These are phyloP conservation scores for Candida ortonii DNA, from an alignment of 805 yeast species.

Conservation along the genomic window DNA sequence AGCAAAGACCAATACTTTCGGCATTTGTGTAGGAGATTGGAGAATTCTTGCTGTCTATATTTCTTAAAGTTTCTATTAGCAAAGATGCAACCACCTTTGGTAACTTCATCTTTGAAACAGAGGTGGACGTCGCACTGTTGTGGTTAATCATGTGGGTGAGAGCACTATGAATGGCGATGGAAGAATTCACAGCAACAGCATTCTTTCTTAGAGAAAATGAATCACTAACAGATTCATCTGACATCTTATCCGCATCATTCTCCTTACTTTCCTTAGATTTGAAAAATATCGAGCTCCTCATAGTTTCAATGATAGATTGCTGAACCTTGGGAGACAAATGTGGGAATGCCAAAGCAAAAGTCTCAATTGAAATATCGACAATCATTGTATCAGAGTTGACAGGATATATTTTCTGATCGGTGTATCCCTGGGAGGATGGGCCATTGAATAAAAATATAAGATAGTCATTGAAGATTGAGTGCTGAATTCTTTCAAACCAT, in stretches of 20 bases:
- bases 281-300: constrained; percentile 53
- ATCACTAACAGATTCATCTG: constrained; percentile 1
- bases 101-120: constrained; percentile 16
- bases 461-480: constrained; percentile 42
- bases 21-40: constrained; percentile 26
- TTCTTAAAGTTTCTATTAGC: constrained; percentile 30
- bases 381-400: constrained; percentile 50
- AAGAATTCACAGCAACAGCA: constrained; percentile 59
- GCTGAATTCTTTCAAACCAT: constrained; percentile 36
- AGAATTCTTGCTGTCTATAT: constrained; percentile 22
- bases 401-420: constrained; percentile 34
- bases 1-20: constrained; percentile 31
- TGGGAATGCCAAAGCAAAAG: constrained; percentile 71
- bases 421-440: constrained; percentile 31
- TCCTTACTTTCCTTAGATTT: constrained; percentile 32
- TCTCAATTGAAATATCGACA: constrained; percentile 75
- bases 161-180: constrained; percentile 61
- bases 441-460: constrained; percentile 31
- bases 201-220: constrained; percentile 24
- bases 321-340: constrained; percentile 74
- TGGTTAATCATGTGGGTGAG: constrained; percentile 31
- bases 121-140: constrained; percentile 10
- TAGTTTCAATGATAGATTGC: constrained; percentile 78
- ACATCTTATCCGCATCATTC: constrained; percentile 11
- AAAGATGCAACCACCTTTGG: constrained; percentile 22